Percentiles rank a stretch among this genome's conserved stretches.
phyloP scores from a whole-genome alignment of 2,329 filamentous ascomycete genomes.

The Botrytis hyacinthi region DNA sequence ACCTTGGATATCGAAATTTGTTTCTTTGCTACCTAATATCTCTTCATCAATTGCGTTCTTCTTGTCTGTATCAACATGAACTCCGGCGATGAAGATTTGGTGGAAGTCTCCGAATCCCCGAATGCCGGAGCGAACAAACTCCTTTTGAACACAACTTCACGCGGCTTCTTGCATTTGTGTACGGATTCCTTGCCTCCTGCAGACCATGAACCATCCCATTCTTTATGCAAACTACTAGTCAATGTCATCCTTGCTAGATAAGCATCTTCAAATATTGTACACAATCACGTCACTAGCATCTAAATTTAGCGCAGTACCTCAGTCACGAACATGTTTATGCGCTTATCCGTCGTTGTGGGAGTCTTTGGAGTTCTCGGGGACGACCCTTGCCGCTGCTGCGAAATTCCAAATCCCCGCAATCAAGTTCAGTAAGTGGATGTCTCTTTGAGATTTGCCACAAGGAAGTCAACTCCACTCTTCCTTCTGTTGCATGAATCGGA shows the following conservation, averaged over 20 bases:
- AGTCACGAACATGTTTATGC: conserved; percentile 10
- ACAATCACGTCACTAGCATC: conserved; percentile 13
- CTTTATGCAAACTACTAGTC: background rate
- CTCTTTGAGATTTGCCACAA: background rate
- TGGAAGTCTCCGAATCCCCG: background rate
- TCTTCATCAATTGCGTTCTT: background rate
- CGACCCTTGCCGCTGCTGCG: conserved; percentile 5
- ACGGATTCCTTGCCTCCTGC: background rate
- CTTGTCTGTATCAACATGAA: background rate
- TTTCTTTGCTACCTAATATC: background rate
- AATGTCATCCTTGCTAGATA: conserved; percentile 10
- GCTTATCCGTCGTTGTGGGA: conserved; percentile 4
- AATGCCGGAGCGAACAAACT: conserved; percentile 1
- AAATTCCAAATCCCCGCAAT: conserved; percentile 11
- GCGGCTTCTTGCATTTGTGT: background rate
- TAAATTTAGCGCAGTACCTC: conserved; percentile 7
- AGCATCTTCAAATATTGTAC: background rate
- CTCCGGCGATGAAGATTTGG: background rate
- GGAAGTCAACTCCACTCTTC: background rate
- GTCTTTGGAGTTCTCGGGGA: conserved; percentile 4
- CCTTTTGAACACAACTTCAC: background rate
- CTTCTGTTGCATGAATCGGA: background rate
- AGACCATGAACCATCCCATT: conserved; percentile 1
- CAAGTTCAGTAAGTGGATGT: conserved; percentile 1
- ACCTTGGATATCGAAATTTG: background rate